Conservation (phyloP, 495 filamentous ascomycete genomes). For the Pseudoneurospora amorphoporcata region DNA sequence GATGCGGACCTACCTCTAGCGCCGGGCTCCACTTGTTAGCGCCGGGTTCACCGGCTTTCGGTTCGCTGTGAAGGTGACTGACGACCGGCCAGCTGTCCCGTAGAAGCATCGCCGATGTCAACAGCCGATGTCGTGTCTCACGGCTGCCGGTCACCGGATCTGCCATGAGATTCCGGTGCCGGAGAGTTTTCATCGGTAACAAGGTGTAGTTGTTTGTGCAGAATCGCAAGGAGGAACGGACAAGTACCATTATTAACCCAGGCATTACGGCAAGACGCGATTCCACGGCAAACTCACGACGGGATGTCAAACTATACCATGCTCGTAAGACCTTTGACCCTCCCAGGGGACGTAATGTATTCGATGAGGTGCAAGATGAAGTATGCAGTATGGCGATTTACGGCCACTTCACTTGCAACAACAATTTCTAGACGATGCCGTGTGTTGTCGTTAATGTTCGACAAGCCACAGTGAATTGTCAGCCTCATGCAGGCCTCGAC, state of each 20-base stretch:
- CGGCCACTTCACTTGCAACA: background rate
- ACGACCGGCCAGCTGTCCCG: background rate
- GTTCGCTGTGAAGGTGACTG: background rate
- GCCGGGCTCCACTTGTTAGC: background rate
- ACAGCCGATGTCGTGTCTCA: background rate
- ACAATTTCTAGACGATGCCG: slow-evolving; percentile 11
- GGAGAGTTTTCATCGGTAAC: background rate
- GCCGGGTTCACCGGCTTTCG: background rate
- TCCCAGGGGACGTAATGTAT: background rate
- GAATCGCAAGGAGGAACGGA: background rate
- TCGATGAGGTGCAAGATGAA: background rate
- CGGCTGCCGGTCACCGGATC: background rate
- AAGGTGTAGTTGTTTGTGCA: background rate
- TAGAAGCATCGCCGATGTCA: background rate
- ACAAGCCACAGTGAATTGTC: slow-evolving; percentile 8
- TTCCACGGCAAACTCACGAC: background rate
- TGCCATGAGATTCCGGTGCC: background rate
- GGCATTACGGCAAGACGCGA: background rate
- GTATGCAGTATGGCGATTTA: background rate
- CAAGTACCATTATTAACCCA: background rate
- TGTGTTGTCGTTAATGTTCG: background rate
- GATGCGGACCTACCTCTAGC: background rate
- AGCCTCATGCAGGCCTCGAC: background rate
- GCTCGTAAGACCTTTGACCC: background rate
- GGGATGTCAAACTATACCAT: background rate